Evolutionary conservation across 768 basidiomycete genomes (phyloP).

Genomic region (Dacryopinax spathularia): DNA sequence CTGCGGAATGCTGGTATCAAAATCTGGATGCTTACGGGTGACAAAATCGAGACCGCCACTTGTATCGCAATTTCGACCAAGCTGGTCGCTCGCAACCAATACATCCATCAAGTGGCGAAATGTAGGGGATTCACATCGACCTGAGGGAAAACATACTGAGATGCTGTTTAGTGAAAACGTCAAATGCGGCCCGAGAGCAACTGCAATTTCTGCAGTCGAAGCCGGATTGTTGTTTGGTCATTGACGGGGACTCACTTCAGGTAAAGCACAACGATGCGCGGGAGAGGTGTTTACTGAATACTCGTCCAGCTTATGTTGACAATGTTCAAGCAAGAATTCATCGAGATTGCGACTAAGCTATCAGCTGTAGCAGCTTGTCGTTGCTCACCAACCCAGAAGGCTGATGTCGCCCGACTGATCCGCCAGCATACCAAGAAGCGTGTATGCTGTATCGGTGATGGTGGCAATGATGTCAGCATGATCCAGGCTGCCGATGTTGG

Average conservation of each 20-base stretch:
- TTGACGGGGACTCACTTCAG: conserved; percentile 93
- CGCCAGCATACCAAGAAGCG: conserved; percentile 82
- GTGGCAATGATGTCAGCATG: conserved; percentile 99
- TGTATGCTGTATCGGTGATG: conserved; percentile 97
- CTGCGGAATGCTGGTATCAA: conserved; percentile 91
- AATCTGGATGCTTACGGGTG: conserved; percentile 99
- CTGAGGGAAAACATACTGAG: not conserved
- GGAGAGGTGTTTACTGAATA: too few relatives aligned
- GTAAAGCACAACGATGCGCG: conserved; percentile 33
- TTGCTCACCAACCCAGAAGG: conserved; percentile 97
- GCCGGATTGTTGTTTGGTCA: conserved; percentile 92
- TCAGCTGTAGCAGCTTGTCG: conserved; percentile 95
- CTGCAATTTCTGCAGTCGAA: conserved; percentile 90
- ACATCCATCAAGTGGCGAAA: conserved; percentile 93
- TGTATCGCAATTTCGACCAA: conserved; percentile 98
- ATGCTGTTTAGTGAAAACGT: conserved; percentile 54
- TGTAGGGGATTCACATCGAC: conserved; percentile 33
- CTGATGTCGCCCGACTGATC: conserved; percentile 89
- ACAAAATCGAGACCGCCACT: conserved; percentile 97
- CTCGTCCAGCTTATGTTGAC: conserved; percentile 65
- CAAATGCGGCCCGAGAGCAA: conserved; percentile 69
- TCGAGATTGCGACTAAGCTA: conserved; percentile 89
- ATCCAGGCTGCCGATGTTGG: conserved; percentile 98
- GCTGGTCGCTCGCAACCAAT: conserved; percentile 87
- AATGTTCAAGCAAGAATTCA: conserved; percentile 84